Conservation (phyloP, 2,329 filamentous ascomycete species). For the Ophiocordyceps camponoti-leonardi region DNA sequence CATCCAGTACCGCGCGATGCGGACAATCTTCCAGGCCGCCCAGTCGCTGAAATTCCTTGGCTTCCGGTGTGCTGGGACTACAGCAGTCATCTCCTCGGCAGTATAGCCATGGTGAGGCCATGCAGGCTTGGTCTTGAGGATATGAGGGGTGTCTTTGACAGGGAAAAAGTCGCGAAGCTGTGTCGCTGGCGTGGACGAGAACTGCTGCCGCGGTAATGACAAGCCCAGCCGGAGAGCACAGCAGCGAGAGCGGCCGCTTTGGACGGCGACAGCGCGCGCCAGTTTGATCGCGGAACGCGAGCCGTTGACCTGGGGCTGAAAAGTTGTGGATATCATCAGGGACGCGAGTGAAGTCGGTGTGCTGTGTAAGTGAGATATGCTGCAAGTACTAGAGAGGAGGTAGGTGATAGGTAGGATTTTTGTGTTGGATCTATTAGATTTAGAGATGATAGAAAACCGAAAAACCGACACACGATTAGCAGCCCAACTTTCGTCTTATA, state of each 20-base stretch:
- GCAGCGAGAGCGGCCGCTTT: constrained; percentile 1
- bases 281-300: constrained; percentile 11
- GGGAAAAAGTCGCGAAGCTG: constrained; percentile 46
- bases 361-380: no score
- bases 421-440: no score
- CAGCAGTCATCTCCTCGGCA: constrained; percentile 57
- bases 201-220: constrained; percentile 14
- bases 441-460: no score
- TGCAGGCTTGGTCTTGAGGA: constrained; percentile 44
- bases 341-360: background rate
- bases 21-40: constrained; percentile 60
- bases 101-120: constrained; percentile 63
- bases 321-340: constrained; percentile 11
- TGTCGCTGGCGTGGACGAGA: constrained; percentile 29
- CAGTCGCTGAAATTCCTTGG: constrained; percentile 60
- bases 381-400: no score
- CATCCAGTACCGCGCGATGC: constrained; percentile 60
- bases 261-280: constrained; percentile 2
- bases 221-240: constrained; percentile 3
- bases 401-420: no score
- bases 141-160: constrained; percentile 38
- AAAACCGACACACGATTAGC: background rate
- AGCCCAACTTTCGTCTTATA: background rate
- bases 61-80: constrained; percentile 62
- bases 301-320: constrained; percentile 6